phyloP scores from a whole-genome alignment of 345 rosid genomes.

The Litchi chinensis region DNA sequence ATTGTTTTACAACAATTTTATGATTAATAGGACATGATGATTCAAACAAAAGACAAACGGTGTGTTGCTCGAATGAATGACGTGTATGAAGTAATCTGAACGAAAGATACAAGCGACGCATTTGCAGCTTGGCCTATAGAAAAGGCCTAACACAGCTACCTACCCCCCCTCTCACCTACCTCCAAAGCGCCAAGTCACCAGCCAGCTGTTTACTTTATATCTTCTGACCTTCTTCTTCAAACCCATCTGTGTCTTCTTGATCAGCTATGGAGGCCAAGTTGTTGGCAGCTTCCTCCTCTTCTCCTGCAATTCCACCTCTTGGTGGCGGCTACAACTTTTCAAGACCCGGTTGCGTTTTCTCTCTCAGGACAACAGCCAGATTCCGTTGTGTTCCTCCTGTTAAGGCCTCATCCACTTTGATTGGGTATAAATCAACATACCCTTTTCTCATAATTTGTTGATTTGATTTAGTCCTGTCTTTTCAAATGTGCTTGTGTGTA shows the following conservation, averaged over 20 bases:
- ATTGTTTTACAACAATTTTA: no score
- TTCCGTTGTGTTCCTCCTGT: slow-evolving; percentile 29
- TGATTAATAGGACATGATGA: no score
- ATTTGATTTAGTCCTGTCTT: not conserved
- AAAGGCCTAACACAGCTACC: not conserved
- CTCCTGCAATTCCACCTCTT: slow-evolving; percentile 32
- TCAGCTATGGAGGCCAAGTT: slow-evolving; percentile 59
- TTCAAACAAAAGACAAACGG: no score
- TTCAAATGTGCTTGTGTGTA: not conserved
- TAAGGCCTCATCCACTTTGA: slow-evolving; percentile 42
- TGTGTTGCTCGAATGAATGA: no score
- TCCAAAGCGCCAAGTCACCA: not conserved
- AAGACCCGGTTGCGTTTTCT: slow-evolving; percentile 22
- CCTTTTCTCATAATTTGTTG: slow-evolving; percentile 18
- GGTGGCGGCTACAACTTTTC: slow-evolving; percentile 24
- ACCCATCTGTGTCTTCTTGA: slow-evolving; percentile 6
- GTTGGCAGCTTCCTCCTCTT: slow-evolving; percentile 40
- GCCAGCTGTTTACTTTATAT: not conserved
- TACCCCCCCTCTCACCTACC: not conserved
- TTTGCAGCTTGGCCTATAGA: no score
- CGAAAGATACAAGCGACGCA: no score
- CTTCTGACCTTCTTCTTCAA: not conserved
- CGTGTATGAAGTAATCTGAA: no score
- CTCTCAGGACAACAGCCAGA: slow-evolving; percentile 11
- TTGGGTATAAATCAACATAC: slow-evolving; percentile 43